phyloP scores from a whole-genome alignment of 2,329 filamentous ascomycete genomes.

The Verticillium dahliae region DNA sequence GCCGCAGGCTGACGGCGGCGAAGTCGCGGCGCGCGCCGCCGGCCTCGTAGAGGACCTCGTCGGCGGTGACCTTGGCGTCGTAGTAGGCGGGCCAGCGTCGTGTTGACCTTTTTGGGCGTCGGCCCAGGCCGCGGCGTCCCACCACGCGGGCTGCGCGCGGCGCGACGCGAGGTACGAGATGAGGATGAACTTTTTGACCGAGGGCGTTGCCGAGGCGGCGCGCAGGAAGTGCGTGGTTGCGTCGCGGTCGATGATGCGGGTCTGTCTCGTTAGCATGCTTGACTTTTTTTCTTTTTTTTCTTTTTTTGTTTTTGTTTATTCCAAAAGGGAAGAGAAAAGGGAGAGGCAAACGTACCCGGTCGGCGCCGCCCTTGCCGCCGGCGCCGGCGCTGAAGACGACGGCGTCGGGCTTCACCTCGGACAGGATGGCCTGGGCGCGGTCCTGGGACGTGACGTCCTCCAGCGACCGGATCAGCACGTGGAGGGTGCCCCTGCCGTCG shows the following conservation, averaged over 20 bases:
- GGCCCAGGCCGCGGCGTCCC: conserved; percentile 43
- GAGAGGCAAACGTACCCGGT: conserved; percentile 27
- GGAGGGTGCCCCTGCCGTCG: conserved; percentile 52
- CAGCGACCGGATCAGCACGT: conserved; percentile 63
- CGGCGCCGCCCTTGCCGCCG: conserved; percentile 51
- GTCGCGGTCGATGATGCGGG: conserved; percentile 54
- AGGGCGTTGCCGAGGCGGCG: conserved; percentile 46
- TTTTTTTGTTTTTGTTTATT: too few species aligned
- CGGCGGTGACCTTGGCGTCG: conserved; percentile 53
- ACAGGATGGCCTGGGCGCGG: conserved; percentile 57
- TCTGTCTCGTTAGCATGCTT: conserved; percentile 26
- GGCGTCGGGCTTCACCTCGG: conserved; percentile 56
- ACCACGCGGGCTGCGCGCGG: conserved; percentile 46
- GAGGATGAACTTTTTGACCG: conserved; percentile 56
- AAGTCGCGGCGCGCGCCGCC: conserved; percentile 34
- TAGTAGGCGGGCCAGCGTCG: conserved; percentile 46
- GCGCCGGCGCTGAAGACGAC: conserved; percentile 63
- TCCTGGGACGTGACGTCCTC: conserved; percentile 61
- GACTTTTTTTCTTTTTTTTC: too few species aligned
- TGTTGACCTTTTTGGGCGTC: conserved; percentile 35
- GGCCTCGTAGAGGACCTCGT: conserved; percentile 47
- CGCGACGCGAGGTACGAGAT: conserved; percentile 56
- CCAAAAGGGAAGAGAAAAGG: not conserved
- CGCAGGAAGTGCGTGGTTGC: conserved; percentile 57
- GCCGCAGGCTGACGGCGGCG: conserved; percentile 46